Base-by-base conservation (phyloP, 164 flowering plant genomes). In the Nelumbo lutea region DNA sequence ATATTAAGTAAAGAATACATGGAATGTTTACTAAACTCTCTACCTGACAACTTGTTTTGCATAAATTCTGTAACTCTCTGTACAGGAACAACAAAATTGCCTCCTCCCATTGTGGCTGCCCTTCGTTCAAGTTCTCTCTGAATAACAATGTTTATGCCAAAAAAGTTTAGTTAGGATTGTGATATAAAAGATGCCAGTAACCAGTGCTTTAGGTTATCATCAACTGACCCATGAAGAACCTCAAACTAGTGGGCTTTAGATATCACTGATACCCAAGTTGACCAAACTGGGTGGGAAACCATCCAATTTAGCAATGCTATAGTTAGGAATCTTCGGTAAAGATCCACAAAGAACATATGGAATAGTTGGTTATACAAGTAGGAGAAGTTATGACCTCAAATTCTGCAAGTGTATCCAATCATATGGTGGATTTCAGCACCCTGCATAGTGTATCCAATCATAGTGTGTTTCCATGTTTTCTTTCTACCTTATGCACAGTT, bases 41-140 rank as follows among this genome's bases (percentile, higher is more conserved):
- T 76, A 91, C 99, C 96, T 75, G 96, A 85, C 63, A 89, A 63
- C 63, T 77, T 91, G 62, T 78, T 86, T 6, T 87, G 90, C 59
- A 96, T 80, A 78, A 93, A 96, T 81, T 96, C 98, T 6, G 88
- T 76, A 47, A 87, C 99, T 50, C 79, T 90, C 75, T 96, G 99
- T 41, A 79, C 98, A 72, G 98, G 99, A 52, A 91, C 88, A 39
- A 86, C 88, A 77, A 96, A 96, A 75, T 87, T 83, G 41, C 99
- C 99, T 14, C 99, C 98, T 69, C 98, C 99, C 95, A 93, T 83
- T 13, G 52, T 65, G 68, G 99, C 93, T 42, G 99, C 98, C 79
- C 79, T 85, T 77, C 72, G 76, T 81, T 96, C 99, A 55, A 89
- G 78, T 70, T 84, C 90, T 72, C 88, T 88, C 98, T 96, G 66